These are phyloP conservation scores for Diplodia scrobiculata DNA, from an alignment of 2,329 filamentous ascomycete genomes.

Conservation along the genomic window DNA sequence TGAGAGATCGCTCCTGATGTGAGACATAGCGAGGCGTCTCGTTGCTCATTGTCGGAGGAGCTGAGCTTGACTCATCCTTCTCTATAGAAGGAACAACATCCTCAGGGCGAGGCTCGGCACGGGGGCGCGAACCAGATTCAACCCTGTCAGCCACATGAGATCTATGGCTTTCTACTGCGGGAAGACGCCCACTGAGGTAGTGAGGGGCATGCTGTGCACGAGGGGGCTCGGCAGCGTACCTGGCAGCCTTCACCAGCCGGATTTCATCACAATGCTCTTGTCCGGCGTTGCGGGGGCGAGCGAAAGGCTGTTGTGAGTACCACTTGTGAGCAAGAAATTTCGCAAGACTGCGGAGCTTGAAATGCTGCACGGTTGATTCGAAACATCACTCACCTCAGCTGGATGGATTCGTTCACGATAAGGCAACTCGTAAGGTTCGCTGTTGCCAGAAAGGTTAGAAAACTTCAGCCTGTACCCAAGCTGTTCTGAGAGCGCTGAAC, in stretches of 20 bases:
- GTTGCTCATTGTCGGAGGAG: not conserved
- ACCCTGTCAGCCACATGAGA: conserved; percentile 5
- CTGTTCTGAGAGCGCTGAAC: not conserved
- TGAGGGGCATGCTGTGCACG: not conserved
- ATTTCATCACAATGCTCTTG: not conserved
- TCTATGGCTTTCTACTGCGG: not conserved
- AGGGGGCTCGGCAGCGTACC: conserved; percentile 6
- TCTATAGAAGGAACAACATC: conserved; percentile 16
- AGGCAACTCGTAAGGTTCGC: not conserved
- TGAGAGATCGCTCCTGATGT: conserved; percentile 26
- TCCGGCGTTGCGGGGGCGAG: not conserved
- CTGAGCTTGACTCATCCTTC: conserved; percentile 14
- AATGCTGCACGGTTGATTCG: not conserved
- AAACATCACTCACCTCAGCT: conserved; percentile 1
- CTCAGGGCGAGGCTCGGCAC: conserved; percentile 2
- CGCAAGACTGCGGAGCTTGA: not conserved
- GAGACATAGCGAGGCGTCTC: conserved; percentile 9
- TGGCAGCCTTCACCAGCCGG: not conserved
- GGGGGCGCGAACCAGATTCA: conserved; percentile 12
- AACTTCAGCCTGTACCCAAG: not conserved
- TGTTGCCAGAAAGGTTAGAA: not conserved
- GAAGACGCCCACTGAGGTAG: not conserved
- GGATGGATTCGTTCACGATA: not conserved
- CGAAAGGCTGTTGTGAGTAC: not conserved
- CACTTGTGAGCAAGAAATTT: conserved; percentile 1